Percentiles rank a stretch among this genome's conserved stretches.
These are phyloP conservation scores for Eutypa lata DNA, from an alignment of 2,329 filamentous ascomycete species.

Conservation along the genomic window DNA sequence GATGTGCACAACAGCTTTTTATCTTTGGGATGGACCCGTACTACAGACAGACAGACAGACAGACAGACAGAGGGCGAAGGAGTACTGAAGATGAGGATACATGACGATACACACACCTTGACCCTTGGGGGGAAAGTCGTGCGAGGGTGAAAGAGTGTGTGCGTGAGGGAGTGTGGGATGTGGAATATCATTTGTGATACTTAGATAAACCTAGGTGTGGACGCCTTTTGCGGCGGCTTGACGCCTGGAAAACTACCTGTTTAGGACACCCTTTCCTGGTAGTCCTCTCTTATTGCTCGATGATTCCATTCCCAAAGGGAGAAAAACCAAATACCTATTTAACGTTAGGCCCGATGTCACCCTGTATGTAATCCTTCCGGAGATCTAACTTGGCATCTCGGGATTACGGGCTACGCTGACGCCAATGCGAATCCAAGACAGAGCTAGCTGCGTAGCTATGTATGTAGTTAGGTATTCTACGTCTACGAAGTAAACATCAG, in stretches of 20 bases:
- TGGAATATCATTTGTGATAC: not conserved
- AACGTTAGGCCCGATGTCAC: not conserved
- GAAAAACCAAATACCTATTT: not conserved
- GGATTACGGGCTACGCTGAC: not conserved
- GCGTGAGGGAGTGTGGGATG: not conserved
- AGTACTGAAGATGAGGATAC: not conserved
- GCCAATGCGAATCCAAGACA: not conserved
- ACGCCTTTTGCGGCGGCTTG: not conserved
- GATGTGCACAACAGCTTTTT: not conserved
- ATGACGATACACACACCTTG: not conserved
- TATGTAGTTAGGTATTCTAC: not conserved
- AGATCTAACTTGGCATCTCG: not conserved
- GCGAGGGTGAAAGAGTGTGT: not conserved
- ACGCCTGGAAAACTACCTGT: not conserved
- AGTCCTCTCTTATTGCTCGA: no score
- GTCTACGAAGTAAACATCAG: no score
- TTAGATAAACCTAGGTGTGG: not conserved
- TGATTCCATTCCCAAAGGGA: not conserved
- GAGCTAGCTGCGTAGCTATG: not conserved
- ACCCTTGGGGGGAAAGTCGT: not conserved
- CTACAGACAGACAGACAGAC: no score
- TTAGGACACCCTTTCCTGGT: not conserved
- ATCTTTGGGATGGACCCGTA: not conserved
- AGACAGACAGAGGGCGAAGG: no score
- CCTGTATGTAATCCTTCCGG: not conserved